These are phyloP conservation scores for Scopulariopsis brevicaulis DNA, from an alignment of 2,329 filamentous ascomycete genomes.

Conservation along the genomic window DNA sequence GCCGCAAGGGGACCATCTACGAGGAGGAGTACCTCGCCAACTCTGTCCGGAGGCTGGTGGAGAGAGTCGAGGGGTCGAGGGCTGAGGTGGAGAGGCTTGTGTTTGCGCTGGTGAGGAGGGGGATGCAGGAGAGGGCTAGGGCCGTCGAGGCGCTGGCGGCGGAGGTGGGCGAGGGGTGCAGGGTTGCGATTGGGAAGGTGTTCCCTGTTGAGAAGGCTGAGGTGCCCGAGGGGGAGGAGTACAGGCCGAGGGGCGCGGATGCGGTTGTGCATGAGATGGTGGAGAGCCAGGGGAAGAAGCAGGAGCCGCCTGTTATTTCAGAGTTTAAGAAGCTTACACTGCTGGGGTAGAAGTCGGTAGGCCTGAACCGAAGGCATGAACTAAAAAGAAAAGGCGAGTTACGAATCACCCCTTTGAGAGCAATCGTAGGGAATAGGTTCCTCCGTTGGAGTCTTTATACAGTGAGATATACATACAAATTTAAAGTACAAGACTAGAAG, in stretches of 20 bases:
- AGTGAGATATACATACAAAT: slow-evolving; percentile 1
- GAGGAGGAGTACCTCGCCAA: slow-evolving; percentile 96
- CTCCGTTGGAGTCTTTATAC: background rate
- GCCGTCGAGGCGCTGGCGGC: slow-evolving; percentile 64
- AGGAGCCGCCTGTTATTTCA: slow-evolving; percentile 36
- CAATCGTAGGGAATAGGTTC: background rate
- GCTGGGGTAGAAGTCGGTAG: slow-evolving; percentile 25
- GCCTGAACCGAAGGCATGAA: background rate
- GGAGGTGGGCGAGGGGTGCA: slow-evolving; percentile 64
- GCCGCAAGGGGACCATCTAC: slow-evolving; percentile 94
- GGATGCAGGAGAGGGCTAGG: slow-evolving; percentile 78
- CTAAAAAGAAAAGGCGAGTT: background rate
- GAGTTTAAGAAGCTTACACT: slow-evolving; percentile 37
- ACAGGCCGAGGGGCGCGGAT: slow-evolving; percentile 33
- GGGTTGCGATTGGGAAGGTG: slow-evolving; percentile 56
- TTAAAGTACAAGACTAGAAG: slow-evolving; percentile 6
- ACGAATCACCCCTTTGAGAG: background rate
- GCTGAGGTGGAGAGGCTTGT: slow-evolving; percentile 66
- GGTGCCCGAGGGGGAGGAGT: slow-evolving; percentile 11
- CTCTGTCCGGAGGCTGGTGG: slow-evolving; percentile 71
- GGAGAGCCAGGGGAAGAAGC: slow-evolving; percentile 29
- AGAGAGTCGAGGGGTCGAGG: slow-evolving; percentile 63
- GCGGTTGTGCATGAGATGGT: slow-evolving; percentile 40
- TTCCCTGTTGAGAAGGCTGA: slow-evolving; percentile 29
- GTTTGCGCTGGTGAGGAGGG: slow-evolving; percentile 63